phyloP scores from a whole-genome alignment of 176 grass and related monocot species.

The Oryza punctata region DNA sequence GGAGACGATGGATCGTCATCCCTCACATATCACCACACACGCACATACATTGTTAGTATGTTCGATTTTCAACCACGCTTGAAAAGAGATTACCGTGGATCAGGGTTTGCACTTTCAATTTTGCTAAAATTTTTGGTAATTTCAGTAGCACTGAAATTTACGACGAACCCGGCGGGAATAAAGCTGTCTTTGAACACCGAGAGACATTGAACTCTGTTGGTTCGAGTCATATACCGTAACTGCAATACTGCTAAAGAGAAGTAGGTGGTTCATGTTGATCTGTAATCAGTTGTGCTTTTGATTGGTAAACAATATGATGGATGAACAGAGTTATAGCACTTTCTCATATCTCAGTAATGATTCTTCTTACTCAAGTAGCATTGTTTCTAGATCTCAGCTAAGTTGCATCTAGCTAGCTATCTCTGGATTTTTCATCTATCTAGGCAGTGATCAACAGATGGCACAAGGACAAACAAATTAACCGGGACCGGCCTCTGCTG shows the following conservation, averaged over 20 bases:
- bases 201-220: background rate
- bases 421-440: background rate
- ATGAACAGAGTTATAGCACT: background rate
- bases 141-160: too few species aligned
- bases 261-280: background rate
- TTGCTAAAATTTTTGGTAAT: too few species aligned
- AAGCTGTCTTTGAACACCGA: background rate
- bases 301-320: background rate
- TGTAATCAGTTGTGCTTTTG: background rate
- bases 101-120: too few species aligned
- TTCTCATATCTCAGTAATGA: conserved; percentile 23
- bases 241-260: background rate
- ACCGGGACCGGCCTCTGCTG: background rate
- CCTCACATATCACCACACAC: too few species aligned
- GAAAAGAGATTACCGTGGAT: background rate
- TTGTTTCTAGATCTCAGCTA: background rate
- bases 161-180: background rate
- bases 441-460: background rate
- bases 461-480: background rate
- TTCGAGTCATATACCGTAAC: background rate
- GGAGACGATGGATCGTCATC: too few species aligned
- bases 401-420: background rate
- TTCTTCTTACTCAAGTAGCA: background rate
- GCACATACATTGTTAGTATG: too few species aligned
- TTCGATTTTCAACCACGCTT: too few species aligned